Base-by-base conservation (phyloP, 2,329 filamentous ascomycete species). In the Fusarium penzigii region DNA sequence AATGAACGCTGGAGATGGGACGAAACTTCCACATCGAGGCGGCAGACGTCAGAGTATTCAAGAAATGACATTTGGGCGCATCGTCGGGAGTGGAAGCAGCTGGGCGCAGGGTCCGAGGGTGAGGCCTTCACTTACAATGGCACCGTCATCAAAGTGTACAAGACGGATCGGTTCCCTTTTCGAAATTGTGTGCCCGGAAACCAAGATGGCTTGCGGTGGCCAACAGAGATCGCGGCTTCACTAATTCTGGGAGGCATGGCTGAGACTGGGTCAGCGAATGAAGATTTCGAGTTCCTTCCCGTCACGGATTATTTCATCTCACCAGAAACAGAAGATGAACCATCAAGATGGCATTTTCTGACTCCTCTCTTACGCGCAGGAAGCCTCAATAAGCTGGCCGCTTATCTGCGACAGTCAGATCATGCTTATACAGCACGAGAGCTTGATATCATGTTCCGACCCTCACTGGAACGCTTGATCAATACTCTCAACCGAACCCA, bases 61-160 rank as follows among this genome's bases (percentile, higher is more conserved):
- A 49, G 61, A 10, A 29, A 49, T 5, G 44, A 39, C 16, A 44
- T 67, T 5, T 55, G 65, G 41, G 46, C 54, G 2, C 57, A 63
- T 42, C 56, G 59, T 7, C 29, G 45, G 6, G 53, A 65, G 20
- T 71, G 68, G 69, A 59, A 59, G 49, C 55, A 39, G 1, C 48
- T 71, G 10, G 68, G 66, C 3, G 54, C 55, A 3, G 68, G 68
- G 2, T 66, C 57, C 13, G 68, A 71, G 16, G 69, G 68, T 12
- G 68, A 69, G 13, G 56, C 61, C 0, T 71, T 67, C 49, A 54
- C 52, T 6, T 66, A 65, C 51, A 60, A 64, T 36, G 46, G 53
- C 43, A 59, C 62, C 3, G 67, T 69, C 40, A 63, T 71, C 44
- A 71, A 71, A 47, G 57, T 65, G 16, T 71, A 66, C 52, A 57